A percentile compares a stretch with the other conserved stretches of the same genome.
These are phyloP conservation scores for Vicia faba DNA, from an alignment of 306 rosid species.

Conservation along the genomic window DNA sequence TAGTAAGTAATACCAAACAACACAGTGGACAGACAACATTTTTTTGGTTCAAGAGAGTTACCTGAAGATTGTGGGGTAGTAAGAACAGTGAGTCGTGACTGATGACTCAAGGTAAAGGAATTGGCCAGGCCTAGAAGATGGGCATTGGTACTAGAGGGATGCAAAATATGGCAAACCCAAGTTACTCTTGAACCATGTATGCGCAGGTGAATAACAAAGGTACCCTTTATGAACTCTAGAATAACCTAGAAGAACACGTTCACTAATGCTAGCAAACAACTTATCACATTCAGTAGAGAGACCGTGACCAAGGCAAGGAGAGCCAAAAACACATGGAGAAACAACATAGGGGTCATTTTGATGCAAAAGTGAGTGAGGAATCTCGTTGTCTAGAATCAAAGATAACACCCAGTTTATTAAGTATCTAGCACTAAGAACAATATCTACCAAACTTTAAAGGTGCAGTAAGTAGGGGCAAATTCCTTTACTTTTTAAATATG, in stretches of 20 bases:
- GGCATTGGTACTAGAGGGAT: neutral
- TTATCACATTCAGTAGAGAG: neutral
- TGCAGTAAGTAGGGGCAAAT: neutral
- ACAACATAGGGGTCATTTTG: neutral
- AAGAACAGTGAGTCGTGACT: neutral
- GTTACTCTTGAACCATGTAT: neutral
- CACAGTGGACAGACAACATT: neutral
- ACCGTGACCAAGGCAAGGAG: neutral
- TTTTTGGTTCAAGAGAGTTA: constrained; percentile 5
- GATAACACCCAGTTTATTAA: constrained; percentile 1
- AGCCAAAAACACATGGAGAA: neutral
- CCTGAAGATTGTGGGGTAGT: neutral
- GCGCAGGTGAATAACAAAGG: neutral
- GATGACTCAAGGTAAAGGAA: neutral
- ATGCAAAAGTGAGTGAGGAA: neutral
- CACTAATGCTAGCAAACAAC: neutral
- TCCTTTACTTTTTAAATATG: neutral
- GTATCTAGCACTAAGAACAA: neutral
- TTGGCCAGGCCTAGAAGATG: neutral
- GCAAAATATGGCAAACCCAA: neutral
- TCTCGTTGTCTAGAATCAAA: constrained; percentile 4
- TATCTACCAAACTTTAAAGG: neutral
- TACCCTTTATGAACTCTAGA: constrained; percentile 2
- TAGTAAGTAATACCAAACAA: constrained; percentile 3
- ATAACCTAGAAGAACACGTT: neutral